A percentile compares a stretch with the other conserved stretches of the same genome.
phyloP scores from a whole-genome alignment of 2,329 filamentous ascomycete species.

The Diaporthe sp. region DNA sequence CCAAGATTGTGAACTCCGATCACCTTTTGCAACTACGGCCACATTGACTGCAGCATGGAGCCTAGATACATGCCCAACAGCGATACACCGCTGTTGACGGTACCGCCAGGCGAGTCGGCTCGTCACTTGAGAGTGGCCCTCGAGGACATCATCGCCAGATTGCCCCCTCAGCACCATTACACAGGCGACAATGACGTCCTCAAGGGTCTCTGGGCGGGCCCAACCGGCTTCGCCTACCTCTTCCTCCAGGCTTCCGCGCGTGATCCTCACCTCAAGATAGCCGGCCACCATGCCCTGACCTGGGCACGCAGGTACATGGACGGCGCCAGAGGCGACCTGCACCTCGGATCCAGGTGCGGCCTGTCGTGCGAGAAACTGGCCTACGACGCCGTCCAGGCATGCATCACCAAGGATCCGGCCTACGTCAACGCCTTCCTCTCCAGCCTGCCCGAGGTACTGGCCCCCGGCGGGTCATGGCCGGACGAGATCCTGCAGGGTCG shows the following conservation, averaged over 20 bases:
- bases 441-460: slow-evolving; percentile 53
- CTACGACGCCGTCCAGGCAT: slow-evolving; percentile 60
- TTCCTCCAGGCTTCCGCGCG: slow-evolving; percentile 63
- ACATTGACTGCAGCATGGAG: slow-evolving; percentile 16
- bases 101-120: slow-evolving; percentile 45
- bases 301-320: slow-evolving; percentile 65
- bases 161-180: slow-evolving; percentile 54
- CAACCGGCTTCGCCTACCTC: slow-evolving; percentile 68
- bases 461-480: slow-evolving; percentile 53
- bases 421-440: slow-evolving; percentile 57
- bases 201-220: slow-evolving; percentile 66
- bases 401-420: slow-evolving; percentile 54
- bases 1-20: slow-evolving; percentile 1
- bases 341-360: slow-evolving; percentile 61
- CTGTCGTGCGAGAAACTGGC: slow-evolving; percentile 64
- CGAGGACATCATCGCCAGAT: slow-evolving; percentile 52
- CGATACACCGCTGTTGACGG: slow-evolving; percentile 47
- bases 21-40: background rate
- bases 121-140: slow-evolving; percentile 52
- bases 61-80: slow-evolving; percentile 52
- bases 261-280: slow-evolving; percentile 59
- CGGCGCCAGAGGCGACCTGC: slow-evolving; percentile 50
- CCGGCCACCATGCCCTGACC: slow-evolving; percentile 55
- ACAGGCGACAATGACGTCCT: slow-evolving; percentile 47
- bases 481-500: slow-evolving; percentile 78